Evolutionary conservation across 2,329 filamentous ascomycete genomes (phyloP), one percentile per base, ranked within the genome.

Genomic region (Emericellopsis atlantica): DNA sequence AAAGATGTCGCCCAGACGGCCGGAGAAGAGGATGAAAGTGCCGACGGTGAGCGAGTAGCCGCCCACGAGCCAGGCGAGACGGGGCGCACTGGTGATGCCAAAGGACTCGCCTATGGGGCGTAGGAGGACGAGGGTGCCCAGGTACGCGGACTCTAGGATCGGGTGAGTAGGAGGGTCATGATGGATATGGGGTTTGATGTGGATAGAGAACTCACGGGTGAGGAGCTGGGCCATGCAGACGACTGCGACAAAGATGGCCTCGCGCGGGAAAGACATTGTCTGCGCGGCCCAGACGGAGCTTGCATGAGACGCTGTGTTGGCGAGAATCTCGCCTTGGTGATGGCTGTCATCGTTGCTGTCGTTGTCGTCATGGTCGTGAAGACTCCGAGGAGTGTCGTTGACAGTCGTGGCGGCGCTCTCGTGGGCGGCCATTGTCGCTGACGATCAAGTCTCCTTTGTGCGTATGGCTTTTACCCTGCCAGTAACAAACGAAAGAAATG

Each of bases 1-100:
- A 44, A 72, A 75, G 1, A 72, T 54, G 34, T 76, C 71, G 3
- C 76, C 75, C 4, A 80, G 53, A 0, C 76, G 65, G 4, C 74
- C 74, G 3, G 67, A 68, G 2, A 74, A 58, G 3, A 81, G 59
- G 26, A 79, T 70, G 47, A 79, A 79, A 0, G 74, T 70, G 10
- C 74, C 74, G 6, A 64, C 60, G 6, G 63, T 73, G 47, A 79
- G 54, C 9, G 62, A 66, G 50, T 77, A 81, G 2, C 72, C 72
- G 1, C 73, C 74, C 10, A 74, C 62, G 37, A 72, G 66, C 74
- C 76, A 79, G 37, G 64, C 66, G 12, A 76, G 56, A n/a, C 66
- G 53, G 8, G 65, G 66, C 0, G 58, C 53, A 3, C 64, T 59
- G 4, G 51, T 58, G 36, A 68, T 54, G 14, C 58, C 57, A 45